Base-by-base conservation (phyloP, 225 moss, liverwort and hornwort species). In the Ulota crispa region DNA sequence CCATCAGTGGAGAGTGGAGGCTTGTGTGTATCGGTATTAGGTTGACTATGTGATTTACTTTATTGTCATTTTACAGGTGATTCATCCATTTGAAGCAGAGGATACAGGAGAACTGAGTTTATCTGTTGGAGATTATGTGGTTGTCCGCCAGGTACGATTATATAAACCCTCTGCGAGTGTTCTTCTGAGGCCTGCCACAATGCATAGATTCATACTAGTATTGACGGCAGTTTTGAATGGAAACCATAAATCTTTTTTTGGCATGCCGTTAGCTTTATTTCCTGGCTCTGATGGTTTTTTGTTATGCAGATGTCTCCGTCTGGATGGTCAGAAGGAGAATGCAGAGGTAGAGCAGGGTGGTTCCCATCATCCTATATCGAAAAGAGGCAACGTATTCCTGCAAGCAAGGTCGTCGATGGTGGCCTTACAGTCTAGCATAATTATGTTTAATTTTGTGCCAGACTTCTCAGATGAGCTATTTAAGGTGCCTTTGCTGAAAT, bases 291-390 rank as follows among this genome's bases (percentile, higher is more conserved):
- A 80, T 41, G 56, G 42, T 24, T 45, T 45, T 41, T 64, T 57
- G 26, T 14, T 15, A 15, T 77, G 21, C 83, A 89, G 88, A 86
- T 89, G 47, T 78, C 86, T 19, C 64, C 83, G 37, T 81, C 81
- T 56, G 88, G 88, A 54, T 89, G 88, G 88, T 86, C 88, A 20
- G 88, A 89, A 81, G 88, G 88, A 78, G 88, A 89, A 81, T 89
- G 86, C 67, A 83, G 85, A 70, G 88, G 88, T 56, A 86, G 66
- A 83, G 88, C 86, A 36, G 88, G 88, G 20, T 89, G 88, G 88
- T 89, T 89, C 59, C 88, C 88, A 52, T 83, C 86, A 41, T 89
- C 86, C 24, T 86, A 86, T 59, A 83, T 86, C 50, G 86, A 86
- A 78, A 80, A 86, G 83, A 81, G 88, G 68, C 86, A 86, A 79